These are phyloP conservation scores for Leccinum aurantiacum DNA, from an alignment of 768 basidiomycete species.

Conservation along the genomic window DNA sequence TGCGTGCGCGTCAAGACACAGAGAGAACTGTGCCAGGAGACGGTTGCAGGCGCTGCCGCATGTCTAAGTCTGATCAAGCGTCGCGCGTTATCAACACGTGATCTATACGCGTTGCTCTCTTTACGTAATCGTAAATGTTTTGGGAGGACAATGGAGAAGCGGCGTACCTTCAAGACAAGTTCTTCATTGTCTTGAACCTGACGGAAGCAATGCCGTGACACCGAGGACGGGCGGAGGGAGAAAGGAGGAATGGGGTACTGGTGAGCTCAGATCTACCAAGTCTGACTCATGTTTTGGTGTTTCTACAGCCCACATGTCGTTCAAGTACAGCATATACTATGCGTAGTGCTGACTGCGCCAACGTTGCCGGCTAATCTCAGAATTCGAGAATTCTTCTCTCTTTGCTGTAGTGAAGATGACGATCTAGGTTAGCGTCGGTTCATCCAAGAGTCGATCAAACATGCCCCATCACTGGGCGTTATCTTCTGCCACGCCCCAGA, in stretches of 20 bases:
- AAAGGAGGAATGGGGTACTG: background rate
- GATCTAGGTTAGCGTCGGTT: no score
- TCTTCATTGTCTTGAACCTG: background rate
- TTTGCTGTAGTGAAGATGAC: no score
- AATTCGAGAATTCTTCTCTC: no score
- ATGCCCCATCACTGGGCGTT: background rate
- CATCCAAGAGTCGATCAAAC: no score
- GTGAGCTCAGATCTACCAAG: background rate
- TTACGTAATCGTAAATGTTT: background rate
- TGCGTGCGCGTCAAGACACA: background rate
- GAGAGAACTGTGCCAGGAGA: no score
- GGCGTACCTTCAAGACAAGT: background rate
- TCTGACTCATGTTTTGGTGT: background rate
- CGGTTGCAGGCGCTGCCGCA: no score
- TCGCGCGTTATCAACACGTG: background rate
- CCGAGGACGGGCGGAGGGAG: no score
- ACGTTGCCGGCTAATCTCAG: background rate
- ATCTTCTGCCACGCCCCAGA: background rate
- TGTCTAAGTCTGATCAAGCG: no score
- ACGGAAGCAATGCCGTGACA: background rate
- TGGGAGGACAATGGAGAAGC: background rate
- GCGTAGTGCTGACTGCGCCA: background rate
- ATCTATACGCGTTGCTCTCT: background rate
- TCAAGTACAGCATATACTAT: background rate
- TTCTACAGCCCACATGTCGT: background rate